Evolutionary conservation across 306 rosid genomes (phyloP).

Genomic region (Corylus americana): DNA sequence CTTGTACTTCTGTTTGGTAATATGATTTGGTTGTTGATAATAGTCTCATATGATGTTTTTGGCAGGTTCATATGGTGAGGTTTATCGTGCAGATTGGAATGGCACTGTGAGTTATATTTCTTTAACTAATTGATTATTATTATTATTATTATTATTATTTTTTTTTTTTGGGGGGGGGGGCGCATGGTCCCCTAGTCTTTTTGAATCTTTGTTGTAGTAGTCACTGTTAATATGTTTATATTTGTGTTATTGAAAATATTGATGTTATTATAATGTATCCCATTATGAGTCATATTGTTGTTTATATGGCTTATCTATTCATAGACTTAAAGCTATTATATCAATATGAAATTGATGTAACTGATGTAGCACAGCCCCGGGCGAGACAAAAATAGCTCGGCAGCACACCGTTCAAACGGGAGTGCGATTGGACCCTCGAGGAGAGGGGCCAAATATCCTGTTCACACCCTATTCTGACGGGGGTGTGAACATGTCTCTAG

Average conservation of each 20-base stretch:
- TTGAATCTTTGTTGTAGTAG: not conserved
- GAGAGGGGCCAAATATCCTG: too few relatives aligned
- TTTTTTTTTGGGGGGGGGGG: not conserved
- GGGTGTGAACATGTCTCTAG: too few relatives aligned
- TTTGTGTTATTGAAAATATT: not conserved
- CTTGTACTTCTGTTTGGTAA: not conserved
- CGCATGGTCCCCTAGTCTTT: not conserved
- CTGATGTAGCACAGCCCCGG: too few relatives aligned
- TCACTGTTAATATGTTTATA: not conserved
- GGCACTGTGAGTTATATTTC: constrained; percentile 82
- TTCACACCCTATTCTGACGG: too few relatives aligned
- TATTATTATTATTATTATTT: not conserved
- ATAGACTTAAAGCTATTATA: too few relatives aligned
- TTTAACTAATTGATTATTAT: not conserved
- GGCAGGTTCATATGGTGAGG: constrained; percentile 84
- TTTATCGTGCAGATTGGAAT: constrained; percentile 83
- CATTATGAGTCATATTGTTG: not conserved
- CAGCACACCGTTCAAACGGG: too few relatives aligned
- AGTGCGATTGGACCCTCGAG: too few relatives aligned
- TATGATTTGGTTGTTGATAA: not conserved
- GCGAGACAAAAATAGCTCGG: too few relatives aligned
- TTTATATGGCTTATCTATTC: not conserved
- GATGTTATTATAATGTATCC: not conserved
- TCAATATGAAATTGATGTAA: too few relatives aligned
- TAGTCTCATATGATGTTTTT: constrained; percentile 12